phyloP scores from a whole-genome alignment of 257 asterid species.

The Cynanchum wilfordii region DNA sequence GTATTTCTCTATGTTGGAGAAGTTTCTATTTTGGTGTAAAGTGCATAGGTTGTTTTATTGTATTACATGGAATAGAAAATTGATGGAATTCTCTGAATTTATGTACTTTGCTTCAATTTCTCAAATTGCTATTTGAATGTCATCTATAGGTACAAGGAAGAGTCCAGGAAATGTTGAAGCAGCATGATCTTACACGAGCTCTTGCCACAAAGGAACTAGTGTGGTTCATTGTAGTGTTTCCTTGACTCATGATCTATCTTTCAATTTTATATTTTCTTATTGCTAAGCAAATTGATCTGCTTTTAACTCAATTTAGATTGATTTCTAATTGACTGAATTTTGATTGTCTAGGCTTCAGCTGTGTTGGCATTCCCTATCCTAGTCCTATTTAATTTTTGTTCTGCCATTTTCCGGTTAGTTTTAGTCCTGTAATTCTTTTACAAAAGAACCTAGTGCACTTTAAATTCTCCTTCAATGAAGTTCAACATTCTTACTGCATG shows the following conservation, averaged over 20 bases:
- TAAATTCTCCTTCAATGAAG: too few species aligned
- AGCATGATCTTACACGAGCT: conserved; percentile 62
- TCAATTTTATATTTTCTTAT: neutral
- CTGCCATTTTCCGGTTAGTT: conserved; percentile 56
- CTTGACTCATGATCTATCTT: conserved; percentile 11
- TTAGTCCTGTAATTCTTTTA: conserved; percentile 3
- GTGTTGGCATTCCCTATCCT: conserved; percentile 68
- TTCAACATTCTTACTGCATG: neutral
- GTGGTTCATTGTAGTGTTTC: conserved; percentile 72
- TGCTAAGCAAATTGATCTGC: neutral
- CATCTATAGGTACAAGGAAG: conserved; percentile 57
- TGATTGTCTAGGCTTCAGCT: conserved; percentile 59
- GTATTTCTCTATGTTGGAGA: too few species aligned
- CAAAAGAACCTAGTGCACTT: neutral
- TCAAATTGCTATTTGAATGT: conserved; percentile 15
- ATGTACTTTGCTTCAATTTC: conserved; percentile 11
- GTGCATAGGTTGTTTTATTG: neutral
- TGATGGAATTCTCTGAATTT: neutral
- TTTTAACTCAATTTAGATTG: neutral
- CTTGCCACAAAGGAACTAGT: conserved; percentile 77
- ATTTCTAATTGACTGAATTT: conserved; percentile 8
- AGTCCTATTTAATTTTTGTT: conserved; percentile 34
- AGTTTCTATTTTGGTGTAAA: neutral
- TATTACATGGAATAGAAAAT: neutral
- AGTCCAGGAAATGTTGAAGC: conserved; percentile 60